Base-by-base conservation (phyloP, 306 rosid species). In the Urtica urens region DNA sequence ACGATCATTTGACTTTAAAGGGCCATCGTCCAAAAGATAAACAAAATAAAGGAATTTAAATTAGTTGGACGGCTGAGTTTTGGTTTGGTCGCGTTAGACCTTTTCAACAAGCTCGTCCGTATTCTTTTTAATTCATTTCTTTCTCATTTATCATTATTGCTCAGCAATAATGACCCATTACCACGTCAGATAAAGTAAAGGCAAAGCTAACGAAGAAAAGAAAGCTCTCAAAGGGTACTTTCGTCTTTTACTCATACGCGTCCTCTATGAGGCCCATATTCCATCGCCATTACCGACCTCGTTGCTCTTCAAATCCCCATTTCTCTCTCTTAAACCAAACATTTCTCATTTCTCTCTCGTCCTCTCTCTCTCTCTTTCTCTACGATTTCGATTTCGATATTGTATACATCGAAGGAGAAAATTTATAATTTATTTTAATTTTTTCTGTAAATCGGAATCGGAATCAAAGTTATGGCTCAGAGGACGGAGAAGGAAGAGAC, bases 401-500 rank as follows among this genome's bases (percentile, higher is more conserved):
- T n/a, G n/a, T 12, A 19, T 14, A 27, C 15, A 26, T 14, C 16
- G 23, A 49, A 53, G 24, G 6, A 26, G 51, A 7, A 40, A 55
- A 20, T 25, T 35, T 19, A 1, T 18, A 10, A 0, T 27, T 11
- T 2, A 2, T 19, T 49, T 23, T 58, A 49, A 29, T 23, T 35
- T 55, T 23, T 3, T 18, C 13, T 14, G 27, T 18, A 10, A 25
- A 1, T 50, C 15, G 11, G 26, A 44, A 35, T 15, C 52, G 45
- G 39, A 24, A 58, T 44, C 49, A 23, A 39, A 53, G 21, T 40
- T 23, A 75, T 81, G 95, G 85, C 84, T 28, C 93, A 81, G 66
- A 81, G 86, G 38, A 70, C 93, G 6, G 95, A 67, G 56, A 73
- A 87, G 64, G 95, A 86, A 47, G 95, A 86, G 68, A 72, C 85